These are phyloP conservation scores for Berberis thunbergii DNA, from an alignment of 164 flowering plant genomes.

Conservation along the genomic window DNA sequence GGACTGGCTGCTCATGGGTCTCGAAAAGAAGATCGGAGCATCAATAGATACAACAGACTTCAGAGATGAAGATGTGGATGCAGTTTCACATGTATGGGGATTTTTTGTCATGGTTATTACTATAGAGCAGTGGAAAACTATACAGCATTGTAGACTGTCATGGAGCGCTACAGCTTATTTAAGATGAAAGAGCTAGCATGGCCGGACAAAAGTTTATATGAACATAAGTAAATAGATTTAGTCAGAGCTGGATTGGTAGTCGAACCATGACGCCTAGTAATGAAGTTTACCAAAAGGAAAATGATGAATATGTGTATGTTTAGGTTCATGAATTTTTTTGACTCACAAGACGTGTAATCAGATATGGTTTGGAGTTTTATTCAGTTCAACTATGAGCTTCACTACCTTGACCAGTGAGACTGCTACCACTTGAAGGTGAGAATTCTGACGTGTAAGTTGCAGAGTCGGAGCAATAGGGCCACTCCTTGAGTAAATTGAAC, in stretches of 20 bases:
- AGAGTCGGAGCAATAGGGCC: constrained; percentile 30
- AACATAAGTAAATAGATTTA: constrained; percentile 18
- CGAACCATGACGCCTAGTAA: constrained; percentile 2
- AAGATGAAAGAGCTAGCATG: constrained; percentile 15
- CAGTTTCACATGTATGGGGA: constrained; percentile 4
- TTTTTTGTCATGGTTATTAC: too few species aligned
- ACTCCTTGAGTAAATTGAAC: constrained; percentile 48
- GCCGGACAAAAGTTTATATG: constrained; percentile 19
- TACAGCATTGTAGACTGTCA: constrained; percentile 19
- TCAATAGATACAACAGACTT: constrained; percentile 21
- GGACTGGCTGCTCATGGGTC: constrained; percentile 12
- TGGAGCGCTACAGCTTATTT: constrained; percentile 43
- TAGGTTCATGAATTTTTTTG: neutral
- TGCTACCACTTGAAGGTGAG: neutral
- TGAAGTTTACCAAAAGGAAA: constrained; percentile 1
- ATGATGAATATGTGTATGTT: neutral
- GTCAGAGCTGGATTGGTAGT: constrained; percentile 10
- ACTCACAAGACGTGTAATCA: constrained; percentile 7
- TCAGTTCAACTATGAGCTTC: neutral
- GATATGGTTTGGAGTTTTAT: neutral
- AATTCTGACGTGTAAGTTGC: neutral
- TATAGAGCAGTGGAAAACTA: neutral
- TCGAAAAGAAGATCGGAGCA: constrained; percentile 16
- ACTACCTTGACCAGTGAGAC: neutral
- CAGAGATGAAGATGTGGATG: constrained; percentile 10